Evolutionary conservation across 1,284 basidiomycete genomes (phyloP), one percentile per base, ranked within the genome.

Genomic region (Puccinia hordei): DNA sequence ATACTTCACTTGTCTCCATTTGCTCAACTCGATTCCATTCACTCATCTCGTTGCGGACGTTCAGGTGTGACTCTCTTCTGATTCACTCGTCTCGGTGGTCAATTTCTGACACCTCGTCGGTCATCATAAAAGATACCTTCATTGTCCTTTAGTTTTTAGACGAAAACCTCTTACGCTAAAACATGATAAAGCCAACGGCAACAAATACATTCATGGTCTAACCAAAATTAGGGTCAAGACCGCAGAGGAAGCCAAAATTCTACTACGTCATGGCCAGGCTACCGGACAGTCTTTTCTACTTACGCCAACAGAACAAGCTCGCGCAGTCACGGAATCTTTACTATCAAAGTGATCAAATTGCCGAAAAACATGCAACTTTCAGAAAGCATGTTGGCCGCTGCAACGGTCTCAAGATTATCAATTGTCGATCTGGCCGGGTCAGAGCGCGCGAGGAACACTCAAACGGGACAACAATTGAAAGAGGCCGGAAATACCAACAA

Each of bases 401-500:
- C 83, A 82, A 91, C 92, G 85, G 91, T 92, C 46, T 92, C 94
- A 0, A 90, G 95, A 46, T 88, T 98, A 73, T 94, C 94, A 1
- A 90, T 99, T 38, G 95, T 99, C 65, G 97, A 99, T 85, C 89
- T 99, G 4, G 97, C 97, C 17, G 97, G 97, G 0, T 96, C 94
- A 0, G 97, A 99, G 86, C 89, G 97, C 51, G 93, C 92, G 10
- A 92, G 93, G 83, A 93, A 98, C 85, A 97, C 97, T 0, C 92
- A 93, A 71, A 93, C 93, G 2, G 88, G 93, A 19, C 94, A 98
- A 65, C 89, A 97, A 41, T 89, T 99, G 74, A 94, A 92, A 84
- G 97, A 99, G 86, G 97, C 97, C 0, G 96, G 95, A 9, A 98
- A 92, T 85, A 99, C 99, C 87, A 99, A 99, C 88, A 98, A 98